These are phyloP conservation scores for Eustoma russellianum DNA, from an alignment of 257 asterid species.

Conservation along the genomic window DNA sequence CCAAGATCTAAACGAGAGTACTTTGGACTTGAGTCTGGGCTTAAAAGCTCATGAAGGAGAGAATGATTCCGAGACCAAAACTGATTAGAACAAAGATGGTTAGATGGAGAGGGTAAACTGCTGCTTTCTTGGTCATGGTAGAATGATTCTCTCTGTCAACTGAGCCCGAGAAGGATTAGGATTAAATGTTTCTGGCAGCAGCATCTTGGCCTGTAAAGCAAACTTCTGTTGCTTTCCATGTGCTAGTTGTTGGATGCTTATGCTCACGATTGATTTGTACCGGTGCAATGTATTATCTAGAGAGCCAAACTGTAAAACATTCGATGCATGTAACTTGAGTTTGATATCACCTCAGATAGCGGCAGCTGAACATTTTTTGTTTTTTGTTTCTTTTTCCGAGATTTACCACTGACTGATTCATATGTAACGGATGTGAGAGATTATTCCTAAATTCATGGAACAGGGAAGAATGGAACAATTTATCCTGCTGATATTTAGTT, in stretches of 20 bases:
- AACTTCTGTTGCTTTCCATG: too few species aligned
- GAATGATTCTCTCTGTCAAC: neutral
- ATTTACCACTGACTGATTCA: too few species aligned
- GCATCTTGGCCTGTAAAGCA: neutral
- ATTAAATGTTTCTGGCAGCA: neutral
- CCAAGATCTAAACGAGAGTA: slow-evolving; percentile 75
- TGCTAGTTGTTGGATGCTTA: neutral
- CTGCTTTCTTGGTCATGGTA: neutral
- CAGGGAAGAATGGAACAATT: too few species aligned
- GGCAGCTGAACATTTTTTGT: too few species aligned
- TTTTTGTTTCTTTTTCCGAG: too few species aligned
- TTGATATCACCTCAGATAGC: too few species aligned
- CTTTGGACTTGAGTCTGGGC: slow-evolving; percentile 73
- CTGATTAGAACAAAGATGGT: slow-evolving; percentile 25
- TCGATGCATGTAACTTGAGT: too few species aligned
- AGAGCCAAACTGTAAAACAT: neutral
- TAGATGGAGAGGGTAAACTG: slow-evolving; percentile 12
- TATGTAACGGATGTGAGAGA: too few species aligned
- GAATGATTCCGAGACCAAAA: slow-evolving; percentile 24
- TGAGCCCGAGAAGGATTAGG: slow-evolving; percentile 1
- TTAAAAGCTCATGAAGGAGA: slow-evolving; percentile 48
- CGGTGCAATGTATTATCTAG: neutral
- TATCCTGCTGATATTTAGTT: too few species aligned
- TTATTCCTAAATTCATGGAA: too few species aligned
- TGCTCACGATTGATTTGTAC: too few species aligned